A percentile compares a stretch with the other conserved stretches of the same genome.
Conservation (phyloP, 208 protist species). For the Acanthamoeba lenticulata region DNA sequence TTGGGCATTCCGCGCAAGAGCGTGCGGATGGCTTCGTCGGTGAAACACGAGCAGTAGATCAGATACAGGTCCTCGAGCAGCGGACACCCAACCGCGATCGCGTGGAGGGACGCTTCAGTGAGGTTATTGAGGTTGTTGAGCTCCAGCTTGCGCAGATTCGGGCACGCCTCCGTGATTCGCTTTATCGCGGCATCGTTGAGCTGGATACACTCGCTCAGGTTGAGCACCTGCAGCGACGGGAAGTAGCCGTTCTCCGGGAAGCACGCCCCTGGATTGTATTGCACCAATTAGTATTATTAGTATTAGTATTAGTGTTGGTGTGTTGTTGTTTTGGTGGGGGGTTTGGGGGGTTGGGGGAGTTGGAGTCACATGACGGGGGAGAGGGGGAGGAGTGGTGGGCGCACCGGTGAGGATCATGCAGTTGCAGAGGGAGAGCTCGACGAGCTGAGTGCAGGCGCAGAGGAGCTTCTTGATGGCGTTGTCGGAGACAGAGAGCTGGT, state of each 20-base stretch:
- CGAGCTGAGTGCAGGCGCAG: conserved; percentile 34
- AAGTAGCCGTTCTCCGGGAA: conserved; percentile 43
- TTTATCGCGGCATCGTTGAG: conserved; percentile 46
- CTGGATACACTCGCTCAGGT: conserved; percentile 53
- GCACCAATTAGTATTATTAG: not conserved
- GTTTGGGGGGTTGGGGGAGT: too few species aligned
- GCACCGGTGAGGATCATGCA: conserved; percentile 54
- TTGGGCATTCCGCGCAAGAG: conserved; percentile 58
- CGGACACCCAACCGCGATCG: conserved; percentile 56
- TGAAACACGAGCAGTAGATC: conserved; percentile 60
- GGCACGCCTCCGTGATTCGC: conserved; percentile 24
- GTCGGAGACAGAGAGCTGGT: conserved; percentile 40
- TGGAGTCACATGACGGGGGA: not conserved
- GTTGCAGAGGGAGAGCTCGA: conserved; percentile 54
- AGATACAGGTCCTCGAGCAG: conserved; percentile 62
- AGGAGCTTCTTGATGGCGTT: conserved; percentile 56
- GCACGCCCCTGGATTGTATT: not conserved
- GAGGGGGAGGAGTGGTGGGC: not conserved
- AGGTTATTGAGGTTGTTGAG: conserved; percentile 69
- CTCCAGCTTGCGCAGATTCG: conserved; percentile 13
- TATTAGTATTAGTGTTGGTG: too few species aligned
- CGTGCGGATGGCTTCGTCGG: conserved; percentile 46
- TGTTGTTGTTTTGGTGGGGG: too few species aligned
- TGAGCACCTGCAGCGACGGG: conserved; percentile 22
- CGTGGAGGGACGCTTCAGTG: conserved; percentile 31